Evolutionary conservation across 805 yeast species (phyloP), one percentile per base, ranked within the genome.

Genomic region (Candida glaebosa): DNA sequence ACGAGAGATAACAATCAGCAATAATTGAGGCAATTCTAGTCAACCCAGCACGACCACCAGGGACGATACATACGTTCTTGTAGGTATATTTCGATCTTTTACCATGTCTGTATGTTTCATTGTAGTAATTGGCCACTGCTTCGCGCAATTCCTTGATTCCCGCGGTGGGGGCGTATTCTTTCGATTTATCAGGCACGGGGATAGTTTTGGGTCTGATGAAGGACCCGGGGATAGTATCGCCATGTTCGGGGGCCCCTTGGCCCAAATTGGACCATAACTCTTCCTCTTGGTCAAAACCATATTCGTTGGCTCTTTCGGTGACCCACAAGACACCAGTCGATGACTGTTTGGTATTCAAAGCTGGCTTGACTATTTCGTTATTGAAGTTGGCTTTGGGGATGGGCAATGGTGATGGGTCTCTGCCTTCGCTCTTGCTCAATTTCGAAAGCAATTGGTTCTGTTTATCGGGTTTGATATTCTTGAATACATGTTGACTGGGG

Each of bases 251-350:
- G 42, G 81, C 79, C 37, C 84, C 84, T 54, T 78, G 84, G 33
- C 84, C 84, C 55, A 78, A 62, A 54, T 78, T 78, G 30, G 80
- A 76, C 83, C 83, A 78, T 9, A 65, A 63, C 33, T 60, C 60
- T 34, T 61, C 61, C 38, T 66, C 69, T 5, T 62, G 61, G 37
- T 63, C 56, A 52, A 63, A 78, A 0, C 84, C 84, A 53, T 78
- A 74, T 46, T 75, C 82, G 34, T 63, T 58, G 22, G 84, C 84
- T 46, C 82, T 63, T 51, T 78, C 83, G 1, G 84, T 78, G 41
- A 77, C 77, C 84, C 84, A 78, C 39, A 78, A 70, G 25, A 78
- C 84, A 42, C 84, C 84, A 0, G 84, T 78, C 9, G 81, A 76
- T 9, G 80, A 73, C 50, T 78, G 81, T 42, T 69, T 68, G 26